Evolutionary conservation across 768 basidiomycete genomes (phyloP), one percentile per base, ranked within the genome.

Genomic region (Termitomyces sp.): DNA sequence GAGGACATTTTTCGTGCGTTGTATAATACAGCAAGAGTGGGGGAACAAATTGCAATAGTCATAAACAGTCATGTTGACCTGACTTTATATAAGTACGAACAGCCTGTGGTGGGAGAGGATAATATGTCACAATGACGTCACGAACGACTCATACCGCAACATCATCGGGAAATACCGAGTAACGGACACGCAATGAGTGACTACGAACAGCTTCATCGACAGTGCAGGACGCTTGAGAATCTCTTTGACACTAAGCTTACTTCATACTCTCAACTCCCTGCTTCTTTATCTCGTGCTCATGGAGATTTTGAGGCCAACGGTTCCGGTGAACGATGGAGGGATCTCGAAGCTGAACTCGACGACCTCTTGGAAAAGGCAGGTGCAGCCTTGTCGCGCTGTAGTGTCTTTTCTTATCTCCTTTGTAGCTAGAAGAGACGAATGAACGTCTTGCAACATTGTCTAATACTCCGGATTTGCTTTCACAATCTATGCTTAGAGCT

Each of bases 181-280:
- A 6, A 45, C 28, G 24, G 22, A 38, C 34, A 40, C 54, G 41
- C 48, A 49, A 92, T 90, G 88, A 77, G 86, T 55, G 84, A 75
- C 61, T 95, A 94, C 74, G 96, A 98, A 62, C 82, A 87, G 53
- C 78, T 98, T 32, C 90, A 97, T 64, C 77, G 93, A 52, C 93
- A 96, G 70, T 92, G 92, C 71, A 80, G 95, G 64, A 94, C 94
- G 5, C 83, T 98, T 26, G 96, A 98, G 67, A 92, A 93, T 45
- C 79, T 93, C 22, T 89, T 98, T 59, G 93, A 97, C 66, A 75
- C 88, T 32, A 96, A 97, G 68, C 78, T 99, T 30, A 92, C 92
- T 0, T 78, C 91, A 10, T 98, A 98, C 71, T 84, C 92, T 19
- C 90, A 92, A 62, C 76, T 97, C 41, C 93, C 90, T 8, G 81